These are phyloP conservation scores for Lentinula sp. DNA, from an alignment of 768 basidiomycete genomes.

Conservation along the genomic window DNA sequence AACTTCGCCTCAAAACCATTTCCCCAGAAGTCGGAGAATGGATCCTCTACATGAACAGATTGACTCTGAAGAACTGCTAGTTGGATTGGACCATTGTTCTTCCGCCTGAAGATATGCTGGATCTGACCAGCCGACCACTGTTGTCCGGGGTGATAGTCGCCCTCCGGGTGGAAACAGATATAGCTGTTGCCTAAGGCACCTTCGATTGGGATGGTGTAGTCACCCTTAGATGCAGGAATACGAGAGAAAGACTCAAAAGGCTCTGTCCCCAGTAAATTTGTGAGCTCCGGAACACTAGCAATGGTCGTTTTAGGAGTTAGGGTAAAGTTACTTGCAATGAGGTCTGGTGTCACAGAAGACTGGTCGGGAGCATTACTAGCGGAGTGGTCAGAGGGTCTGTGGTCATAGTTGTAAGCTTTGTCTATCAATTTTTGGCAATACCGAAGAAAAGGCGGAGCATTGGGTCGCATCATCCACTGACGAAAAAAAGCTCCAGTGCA, in stretches of 20 bases:
- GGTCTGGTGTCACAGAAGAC: neutral
- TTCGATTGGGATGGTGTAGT: neutral
- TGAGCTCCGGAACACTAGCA: neutral
- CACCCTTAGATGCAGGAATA: neutral
- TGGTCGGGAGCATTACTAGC: neutral
- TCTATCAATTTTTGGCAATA: conserved; percentile 13
- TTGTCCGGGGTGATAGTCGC: neutral
- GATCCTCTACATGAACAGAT: neutral
- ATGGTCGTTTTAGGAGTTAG: neutral
- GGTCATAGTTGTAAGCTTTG: conserved; percentile 1
- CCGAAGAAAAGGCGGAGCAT: conserved; percentile 3
- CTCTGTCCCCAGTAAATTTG: neutral
- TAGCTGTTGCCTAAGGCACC: conserved; percentile 1
- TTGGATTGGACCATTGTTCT: neutral
- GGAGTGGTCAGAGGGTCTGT: neutral
- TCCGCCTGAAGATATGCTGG: conserved; percentile 2
- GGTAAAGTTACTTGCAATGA: too few species aligned
- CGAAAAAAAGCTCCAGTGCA: conserved; percentile 8
- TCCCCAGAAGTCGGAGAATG: neutral
- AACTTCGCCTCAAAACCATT: neutral
- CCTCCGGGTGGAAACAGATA: neutral
- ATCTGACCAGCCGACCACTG: conserved; percentile 1
- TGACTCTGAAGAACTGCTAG: neutral
- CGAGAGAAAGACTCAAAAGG: neutral
- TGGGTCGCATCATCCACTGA: conserved; percentile 9